Evolutionary conservation across 345 rosid genomes (phyloP), one percentile per base, ranked within the genome.

Genomic region (Dimocarpus longan): DNA sequence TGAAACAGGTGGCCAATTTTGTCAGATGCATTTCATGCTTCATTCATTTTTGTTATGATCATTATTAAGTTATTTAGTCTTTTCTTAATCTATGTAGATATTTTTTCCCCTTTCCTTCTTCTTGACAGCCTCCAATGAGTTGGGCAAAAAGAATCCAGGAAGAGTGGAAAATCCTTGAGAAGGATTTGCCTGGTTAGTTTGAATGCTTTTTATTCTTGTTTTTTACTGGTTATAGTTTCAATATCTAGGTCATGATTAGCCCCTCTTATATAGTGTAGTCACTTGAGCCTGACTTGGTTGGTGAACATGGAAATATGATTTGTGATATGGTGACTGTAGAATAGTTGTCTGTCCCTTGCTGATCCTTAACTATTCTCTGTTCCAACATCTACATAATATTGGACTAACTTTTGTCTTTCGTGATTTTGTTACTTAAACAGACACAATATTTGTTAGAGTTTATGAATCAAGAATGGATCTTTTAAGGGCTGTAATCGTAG

Each of bases 391-490:
- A 8, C 16, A 10, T 72, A n/a, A 43, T 70, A 40, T 40, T 18
- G 24, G 40, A 21, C 57, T 83, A 69, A 68, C 48, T 9, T 70
- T 39, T 52, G 22, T 77, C 67, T 39, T 24, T 68, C 50, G 60
- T 50, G 7, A 21, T 63, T 24, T 74, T 70, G 52, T 79, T 46
- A 10, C 77, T 74, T 82, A 70, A 66, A 79, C 88, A 95, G 98
- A 93, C 82, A 84, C 88, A 76, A 95, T 93, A 71, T 90, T 89
- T 86, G 98, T 91, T 56, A 93, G 99, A 85, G 97, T 84, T 67
- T 95, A 88, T 82, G 98, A 95, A 82, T 82, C 96, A 79, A 88
- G 99, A 83, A 92, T 95, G 98, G 99, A 95, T 84, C 89, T 93
- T 72, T 80, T 93, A 87, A 90, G 98, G 84, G 98, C 98, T 83